phyloP scores from a whole-genome alignment of 768 basidiomycete genomes.

The Pluteus cervinus region DNA sequence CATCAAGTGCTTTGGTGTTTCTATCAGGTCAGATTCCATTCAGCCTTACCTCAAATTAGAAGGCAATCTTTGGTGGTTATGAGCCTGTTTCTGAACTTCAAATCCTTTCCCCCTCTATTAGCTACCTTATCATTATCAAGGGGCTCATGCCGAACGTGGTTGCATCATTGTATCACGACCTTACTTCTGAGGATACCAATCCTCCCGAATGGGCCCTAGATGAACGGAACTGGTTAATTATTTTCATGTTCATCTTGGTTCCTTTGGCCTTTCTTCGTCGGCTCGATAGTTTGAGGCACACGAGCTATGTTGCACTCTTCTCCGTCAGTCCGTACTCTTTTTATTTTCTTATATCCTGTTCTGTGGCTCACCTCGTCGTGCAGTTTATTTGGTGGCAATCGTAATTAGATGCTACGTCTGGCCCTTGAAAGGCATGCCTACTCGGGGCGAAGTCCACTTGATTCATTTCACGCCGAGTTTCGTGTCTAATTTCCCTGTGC shows the following conservation, averaged over 20 bases:
- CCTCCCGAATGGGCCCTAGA: slow-evolving; percentile 74
- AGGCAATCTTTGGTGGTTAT: slow-evolving; percentile 5
- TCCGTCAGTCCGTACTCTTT: slow-evolving; percentile 80
- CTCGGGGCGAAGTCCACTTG: slow-evolving; percentile 61
- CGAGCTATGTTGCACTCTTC: slow-evolving; percentile 87
- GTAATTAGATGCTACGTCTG: slow-evolving; percentile 77
- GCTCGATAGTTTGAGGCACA: slow-evolving; percentile 82
- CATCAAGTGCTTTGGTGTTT: slow-evolving; percentile 95
- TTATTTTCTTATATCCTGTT: not conserved
- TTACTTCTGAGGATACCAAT: slow-evolving; percentile 54
- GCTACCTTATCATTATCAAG: slow-evolving; percentile 90
- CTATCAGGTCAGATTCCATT: slow-evolving; percentile 59
- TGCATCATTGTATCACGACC: slow-evolving; percentile 71
- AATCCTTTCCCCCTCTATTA: slow-evolving; percentile 22
- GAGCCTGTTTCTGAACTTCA: slow-evolving; percentile 4
- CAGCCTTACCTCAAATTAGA: slow-evolving; percentile 2
- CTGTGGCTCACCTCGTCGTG: not conserved
- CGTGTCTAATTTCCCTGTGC: slow-evolving; percentile 85
- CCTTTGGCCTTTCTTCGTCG: slow-evolving; percentile 81
- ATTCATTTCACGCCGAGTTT: slow-evolving; percentile 75
- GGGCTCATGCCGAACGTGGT: slow-evolving; percentile 91
- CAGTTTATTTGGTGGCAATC: slow-evolving; percentile 74
- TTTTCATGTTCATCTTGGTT: slow-evolving; percentile 70
- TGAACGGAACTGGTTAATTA: slow-evolving; percentile 76
- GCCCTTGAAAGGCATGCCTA: slow-evolving; percentile 59